Conservation (phyloP, 2,329 filamentous ascomycete genomes). For the Pestalotiopsis sp. region DNA sequence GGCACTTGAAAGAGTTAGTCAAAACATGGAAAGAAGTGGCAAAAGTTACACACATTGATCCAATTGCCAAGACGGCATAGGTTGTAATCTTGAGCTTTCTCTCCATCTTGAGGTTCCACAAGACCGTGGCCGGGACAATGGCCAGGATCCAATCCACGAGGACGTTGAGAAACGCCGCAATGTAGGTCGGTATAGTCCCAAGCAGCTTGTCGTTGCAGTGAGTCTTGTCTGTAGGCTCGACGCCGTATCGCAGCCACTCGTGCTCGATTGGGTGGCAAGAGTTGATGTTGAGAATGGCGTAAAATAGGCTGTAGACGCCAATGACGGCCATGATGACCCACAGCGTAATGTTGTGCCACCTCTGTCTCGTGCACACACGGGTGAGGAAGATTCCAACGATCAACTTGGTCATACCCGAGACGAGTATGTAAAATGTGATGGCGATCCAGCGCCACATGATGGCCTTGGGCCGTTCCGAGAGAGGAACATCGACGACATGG, state of each 20-base stretch:
- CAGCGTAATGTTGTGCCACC: constrained; percentile 11
- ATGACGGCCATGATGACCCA: constrained; percentile 13
- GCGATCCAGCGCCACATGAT: constrained; percentile 15
- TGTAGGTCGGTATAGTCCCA: constrained; percentile 10
- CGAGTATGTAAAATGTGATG: constrained; percentile 10
- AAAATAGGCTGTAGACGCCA: constrained; percentile 7
- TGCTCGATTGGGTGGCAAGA: constrained; percentile 11
- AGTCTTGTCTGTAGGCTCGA: neutral
- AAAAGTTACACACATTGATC: constrained; percentile 13
- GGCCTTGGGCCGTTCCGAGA: constrained; percentile 6
- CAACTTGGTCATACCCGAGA: constrained; percentile 11
- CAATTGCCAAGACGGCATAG: constrained; percentile 14
- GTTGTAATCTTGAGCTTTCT: constrained; percentile 13
- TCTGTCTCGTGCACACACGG: constrained; percentile 9
- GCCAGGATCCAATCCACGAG: constrained; percentile 13
- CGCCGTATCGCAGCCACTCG: constrained; percentile 6
- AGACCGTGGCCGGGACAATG: constrained; percentile 12
- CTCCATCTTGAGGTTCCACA: constrained; percentile 16
- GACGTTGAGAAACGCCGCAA: constrained; percentile 8
- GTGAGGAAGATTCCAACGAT: constrained; percentile 11
- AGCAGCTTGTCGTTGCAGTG: constrained; percentile 6
- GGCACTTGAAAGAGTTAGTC: constrained; percentile 8
- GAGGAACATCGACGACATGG: constrained; percentile 5
- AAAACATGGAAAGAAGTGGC: neutral
- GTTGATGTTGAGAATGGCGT: constrained; percentile 13